These are phyloP conservation scores for Boletellus ananas DNA, from an alignment of 768 basidiomycete genomes.

Conservation along the genomic window DNA sequence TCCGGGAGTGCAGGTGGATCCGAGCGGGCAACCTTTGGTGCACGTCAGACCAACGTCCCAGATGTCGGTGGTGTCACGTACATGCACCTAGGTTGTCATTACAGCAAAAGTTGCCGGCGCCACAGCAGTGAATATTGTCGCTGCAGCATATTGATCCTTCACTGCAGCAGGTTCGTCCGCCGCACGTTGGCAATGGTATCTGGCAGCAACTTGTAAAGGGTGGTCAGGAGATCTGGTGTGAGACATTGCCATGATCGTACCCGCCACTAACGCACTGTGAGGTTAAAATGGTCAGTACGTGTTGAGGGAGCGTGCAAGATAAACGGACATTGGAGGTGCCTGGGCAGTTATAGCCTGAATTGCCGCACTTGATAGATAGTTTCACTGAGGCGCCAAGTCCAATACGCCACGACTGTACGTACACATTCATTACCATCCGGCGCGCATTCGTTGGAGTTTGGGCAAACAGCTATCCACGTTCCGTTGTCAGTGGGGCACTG, in stretches of 20 bases:
- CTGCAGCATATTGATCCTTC: conserved; percentile 11
- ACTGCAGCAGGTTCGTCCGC: conserved; percentile 9
- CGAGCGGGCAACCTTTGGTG: conserved; percentile 16
- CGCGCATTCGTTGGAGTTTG: conserved; percentile 16
- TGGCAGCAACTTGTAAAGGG: conserved; percentile 15
- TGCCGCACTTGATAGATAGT: conserved; percentile 16
- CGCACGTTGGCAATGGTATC: conserved; percentile 8
- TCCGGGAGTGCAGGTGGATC: conserved; percentile 5
- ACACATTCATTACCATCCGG: conserved; percentile 20
- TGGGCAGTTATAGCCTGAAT: conserved; percentile 7
- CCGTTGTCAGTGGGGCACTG: not conserved
- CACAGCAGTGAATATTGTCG: conserved; percentile 8
- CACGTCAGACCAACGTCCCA: not conserved
- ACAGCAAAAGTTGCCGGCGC: conserved; percentile 14
- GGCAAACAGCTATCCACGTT: conserved; percentile 12
- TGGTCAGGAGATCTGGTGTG: not conserved
- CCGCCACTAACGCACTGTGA: conserved; percentile 9
- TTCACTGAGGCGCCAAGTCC: not conserved
- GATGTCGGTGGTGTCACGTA: conserved; percentile 1
- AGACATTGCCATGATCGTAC: not conserved
- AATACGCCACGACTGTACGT: not conserved
- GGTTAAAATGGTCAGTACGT: not conserved
- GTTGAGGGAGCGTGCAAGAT: not conserved
- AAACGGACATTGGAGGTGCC: conserved; percentile 13
- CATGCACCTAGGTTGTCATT: conserved; percentile 21